Evolutionary conservation across 1,284 basidiomycete species (phyloP).

Genomic region (Porogramme epimiltina): DNA sequence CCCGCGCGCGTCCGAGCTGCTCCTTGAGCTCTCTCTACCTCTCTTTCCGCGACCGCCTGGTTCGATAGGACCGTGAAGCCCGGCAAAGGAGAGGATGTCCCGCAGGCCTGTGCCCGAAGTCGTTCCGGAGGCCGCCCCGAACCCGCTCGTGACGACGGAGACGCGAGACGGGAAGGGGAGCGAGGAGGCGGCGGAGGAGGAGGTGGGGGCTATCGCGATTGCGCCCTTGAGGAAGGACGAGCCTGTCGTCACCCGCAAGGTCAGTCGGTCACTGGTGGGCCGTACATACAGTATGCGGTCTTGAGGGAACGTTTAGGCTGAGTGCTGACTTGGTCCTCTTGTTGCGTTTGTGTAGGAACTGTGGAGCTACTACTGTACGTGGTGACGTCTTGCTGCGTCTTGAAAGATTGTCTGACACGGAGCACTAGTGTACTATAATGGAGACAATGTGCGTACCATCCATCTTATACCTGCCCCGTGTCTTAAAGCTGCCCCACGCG

Average conservation of each 20-base stretch:
- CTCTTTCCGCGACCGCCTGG: background rate
- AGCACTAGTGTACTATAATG: slow-evolving; percentile 66
- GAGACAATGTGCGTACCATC: slow-evolving; percentile 56
- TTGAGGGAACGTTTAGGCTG: background rate
- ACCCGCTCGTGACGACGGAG: slow-evolving; percentile 4
- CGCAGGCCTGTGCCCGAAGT: slow-evolving; percentile 14
- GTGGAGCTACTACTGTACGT: slow-evolving; percentile 73
- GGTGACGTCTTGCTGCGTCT: background rate
- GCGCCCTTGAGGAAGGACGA: slow-evolving; percentile 26
- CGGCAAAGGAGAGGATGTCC: slow-evolving; percentile 12
- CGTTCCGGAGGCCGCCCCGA: slow-evolving; percentile 3
- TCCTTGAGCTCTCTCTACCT: background rate
- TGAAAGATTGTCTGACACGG: background rate
- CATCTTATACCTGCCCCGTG: background rate
- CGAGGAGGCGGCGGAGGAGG: slow-evolving; percentile 1
- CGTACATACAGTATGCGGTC: background rate
- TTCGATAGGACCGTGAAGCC: background rate
- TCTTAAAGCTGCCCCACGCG: slow-evolving; percentile 1
- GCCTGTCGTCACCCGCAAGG: slow-evolving; percentile 34
- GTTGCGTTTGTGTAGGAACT: slow-evolving; percentile 45
- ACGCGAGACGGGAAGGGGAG: slow-evolving; percentile 11
- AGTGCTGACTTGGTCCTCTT: background rate
- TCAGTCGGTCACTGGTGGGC: too few species aligned
- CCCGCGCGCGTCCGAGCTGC: too few species aligned
- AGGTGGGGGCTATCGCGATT: slow-evolving; percentile 16